These are phyloP conservation scores for Leptographium lundbergii DNA, from an alignment of 2,329 filamentous ascomycete genomes.

Conservation along the genomic window DNA sequence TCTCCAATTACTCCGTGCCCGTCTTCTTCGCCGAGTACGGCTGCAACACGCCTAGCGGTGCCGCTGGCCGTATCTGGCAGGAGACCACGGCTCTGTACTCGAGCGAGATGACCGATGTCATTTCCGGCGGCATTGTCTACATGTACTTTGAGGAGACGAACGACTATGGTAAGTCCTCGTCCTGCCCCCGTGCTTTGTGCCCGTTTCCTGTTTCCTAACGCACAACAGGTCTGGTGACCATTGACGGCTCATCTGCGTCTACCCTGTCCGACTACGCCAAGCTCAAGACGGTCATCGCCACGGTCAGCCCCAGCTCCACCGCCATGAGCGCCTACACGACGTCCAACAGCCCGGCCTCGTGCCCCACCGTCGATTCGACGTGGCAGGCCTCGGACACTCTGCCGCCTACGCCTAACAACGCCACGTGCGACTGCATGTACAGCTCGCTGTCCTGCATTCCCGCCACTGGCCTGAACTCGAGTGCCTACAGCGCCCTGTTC, in stretches of 20 bases:
- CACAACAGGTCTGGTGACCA: slow-evolving; percentile 49
- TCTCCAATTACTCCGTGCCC: slow-evolving; percentile 77
- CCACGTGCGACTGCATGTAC: slow-evolving; percentile 80
- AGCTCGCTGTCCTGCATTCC: slow-evolving; percentile 60
- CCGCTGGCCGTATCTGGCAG: slow-evolving; percentile 62
- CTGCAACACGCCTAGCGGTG: slow-evolving; percentile 59
- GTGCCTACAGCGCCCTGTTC: slow-evolving; percentile 58
- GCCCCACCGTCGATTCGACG: slow-evolving; percentile 50
- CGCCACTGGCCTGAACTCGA: slow-evolving; percentile 38
- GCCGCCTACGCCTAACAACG: slow-evolving; percentile 66
- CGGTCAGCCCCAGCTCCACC: slow-evolving; percentile 53
- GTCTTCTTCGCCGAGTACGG: slow-evolving; percentile 99
- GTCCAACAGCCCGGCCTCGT: slow-evolving; percentile 57
- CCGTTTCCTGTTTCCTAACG: too few species aligned
- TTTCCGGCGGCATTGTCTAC: slow-evolving; percentile 96
- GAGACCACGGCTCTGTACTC: slow-evolving; percentile 78
- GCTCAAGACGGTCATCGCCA: slow-evolving; percentile 57
- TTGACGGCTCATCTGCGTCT: slow-evolving; percentile 42
- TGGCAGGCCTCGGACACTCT: slow-evolving; percentile 65
- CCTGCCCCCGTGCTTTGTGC: not conserved
- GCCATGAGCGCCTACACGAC: slow-evolving; percentile 56
- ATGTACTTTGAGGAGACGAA: slow-evolving; percentile 94
- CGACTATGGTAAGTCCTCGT: slow-evolving; percentile 54
- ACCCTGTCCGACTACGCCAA: slow-evolving; percentile 64
- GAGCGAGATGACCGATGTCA: slow-evolving; percentile 68